These are phyloP conservation scores for Barnettozyma wickerhamii DNA, from an alignment of 805 yeast genomes.

Conservation along the genomic window DNA sequence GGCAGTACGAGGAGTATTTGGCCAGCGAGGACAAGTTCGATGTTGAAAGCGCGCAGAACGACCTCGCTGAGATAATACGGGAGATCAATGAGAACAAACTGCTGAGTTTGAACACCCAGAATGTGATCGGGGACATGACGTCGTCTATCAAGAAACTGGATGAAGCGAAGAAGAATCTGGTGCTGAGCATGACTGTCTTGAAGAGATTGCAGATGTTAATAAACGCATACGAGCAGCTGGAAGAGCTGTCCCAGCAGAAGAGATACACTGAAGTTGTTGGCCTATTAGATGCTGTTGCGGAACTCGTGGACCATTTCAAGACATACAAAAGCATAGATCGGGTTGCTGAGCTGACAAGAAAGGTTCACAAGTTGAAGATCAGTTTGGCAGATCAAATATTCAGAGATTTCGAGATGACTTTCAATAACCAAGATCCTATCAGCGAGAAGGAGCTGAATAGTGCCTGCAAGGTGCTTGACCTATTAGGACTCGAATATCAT, in stretches of 20 bases:
- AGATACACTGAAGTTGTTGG: slow-evolving; percentile 52
- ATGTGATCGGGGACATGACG: slow-evolving; percentile 65
- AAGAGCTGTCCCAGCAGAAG: slow-evolving; percentile 39
- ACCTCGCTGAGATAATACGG: slow-evolving; percentile 34
- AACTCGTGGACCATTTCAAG: slow-evolving; percentile 66
- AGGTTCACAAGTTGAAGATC: slow-evolving; percentile 54
- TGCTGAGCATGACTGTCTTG: slow-evolving; percentile 77
- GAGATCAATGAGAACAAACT: slow-evolving; percentile 44
- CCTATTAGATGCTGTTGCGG: slow-evolving; percentile 66
- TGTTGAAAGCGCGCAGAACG: slow-evolving; percentile 17
- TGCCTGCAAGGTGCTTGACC: slow-evolving; percentile 71
- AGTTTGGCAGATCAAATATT: slow-evolving; percentile 65
- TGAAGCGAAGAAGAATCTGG: slow-evolving; percentile 77
- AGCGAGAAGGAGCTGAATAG: slow-evolving; percentile 37
- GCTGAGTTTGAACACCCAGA: slow-evolving; percentile 52
- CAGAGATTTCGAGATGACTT: slow-evolving; percentile 60
- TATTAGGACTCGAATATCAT: slow-evolving; percentile 51
- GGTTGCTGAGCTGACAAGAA: slow-evolving; percentile 59
- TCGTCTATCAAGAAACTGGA: slow-evolving; percentile 74
- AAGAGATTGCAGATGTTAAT: slow-evolving; percentile 85
- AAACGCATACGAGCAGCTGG: slow-evolving; percentile 63
- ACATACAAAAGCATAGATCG: slow-evolving; percentile 82
- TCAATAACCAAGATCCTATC: slow-evolving; percentile 27
- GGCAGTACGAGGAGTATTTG: slow-evolving; percentile 28
- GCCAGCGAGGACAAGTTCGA: slow-evolving; percentile 20